Evolutionary conservation across 495 filamentous ascomycete genomes (phyloP).

Genomic region (Durotheca rogersii): DNA sequence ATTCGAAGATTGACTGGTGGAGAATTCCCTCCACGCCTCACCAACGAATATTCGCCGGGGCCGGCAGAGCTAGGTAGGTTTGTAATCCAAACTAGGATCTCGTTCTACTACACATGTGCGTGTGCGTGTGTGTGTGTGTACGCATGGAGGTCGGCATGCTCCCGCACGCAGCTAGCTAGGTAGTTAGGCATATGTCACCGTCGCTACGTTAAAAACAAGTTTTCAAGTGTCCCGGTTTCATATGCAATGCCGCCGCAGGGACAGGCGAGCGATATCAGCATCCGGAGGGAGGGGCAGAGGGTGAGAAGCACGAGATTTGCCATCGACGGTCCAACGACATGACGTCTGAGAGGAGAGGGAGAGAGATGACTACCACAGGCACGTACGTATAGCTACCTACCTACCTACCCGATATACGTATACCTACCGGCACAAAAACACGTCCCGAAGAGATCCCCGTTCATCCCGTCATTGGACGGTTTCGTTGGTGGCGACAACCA

Average conservation of each 20-base stretch:
- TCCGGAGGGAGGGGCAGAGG: too few species aligned
- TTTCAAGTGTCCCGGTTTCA: conserved; percentile 27
- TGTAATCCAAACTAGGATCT: conserved; percentile 23
- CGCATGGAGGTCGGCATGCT: too few species aligned
- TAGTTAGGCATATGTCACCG: conserved; percentile 10
- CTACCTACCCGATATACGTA: too few species aligned
- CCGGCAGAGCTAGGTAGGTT: conserved; percentile 18
- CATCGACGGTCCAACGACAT: conserved; percentile 25
- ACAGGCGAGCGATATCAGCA: conserved; percentile 22
- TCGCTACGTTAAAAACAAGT: conserved; percentile 20
- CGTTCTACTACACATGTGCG: conserved; percentile 24
- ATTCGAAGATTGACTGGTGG: conserved; percentile 11
- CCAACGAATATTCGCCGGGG: conserved; percentile 33
- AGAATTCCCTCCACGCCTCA: conserved; percentile 13
- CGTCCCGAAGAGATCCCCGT: too few species aligned
- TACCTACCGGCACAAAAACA: too few species aligned
- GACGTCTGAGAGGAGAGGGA: conserved; percentile 22
- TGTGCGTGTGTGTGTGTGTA: too few species aligned
- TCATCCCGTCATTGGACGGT: too few species aligned
- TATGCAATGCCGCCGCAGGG: conserved; percentile 16
- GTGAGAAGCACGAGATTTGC: too few species aligned
- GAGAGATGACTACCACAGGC: too few species aligned
- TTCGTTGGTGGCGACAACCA: too few species aligned
- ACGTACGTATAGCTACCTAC: too few species aligned
- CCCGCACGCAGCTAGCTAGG: too few species aligned